phyloP scores from a whole-genome alignment of 1,139 yeast species.

The Candida anutae region DNA sequence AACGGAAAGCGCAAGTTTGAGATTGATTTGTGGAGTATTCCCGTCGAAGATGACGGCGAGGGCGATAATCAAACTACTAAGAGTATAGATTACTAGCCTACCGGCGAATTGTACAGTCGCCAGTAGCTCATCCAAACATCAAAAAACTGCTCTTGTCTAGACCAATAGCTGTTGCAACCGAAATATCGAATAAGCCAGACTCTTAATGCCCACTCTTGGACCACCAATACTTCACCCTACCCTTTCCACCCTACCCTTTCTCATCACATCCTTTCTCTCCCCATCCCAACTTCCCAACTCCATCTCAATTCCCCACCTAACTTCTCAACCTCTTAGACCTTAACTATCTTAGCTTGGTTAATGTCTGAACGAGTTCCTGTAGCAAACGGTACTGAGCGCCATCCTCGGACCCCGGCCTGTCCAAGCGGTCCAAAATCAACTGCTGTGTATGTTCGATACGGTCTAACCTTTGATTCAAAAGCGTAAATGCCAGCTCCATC shows the following conservation, averaged over 20 bases:
- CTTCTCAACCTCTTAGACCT: neutral
- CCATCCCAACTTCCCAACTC: neutral
- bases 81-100: neutral
- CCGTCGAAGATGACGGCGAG: constrained; percentile 70
- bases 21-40: constrained; percentile 90
- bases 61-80: neutral
- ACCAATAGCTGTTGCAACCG: neutral
- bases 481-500: neutral
- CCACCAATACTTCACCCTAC: neutral
- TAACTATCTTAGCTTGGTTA: neutral
- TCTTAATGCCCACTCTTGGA: neutral
- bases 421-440: no score
- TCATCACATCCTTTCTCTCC: neutral
- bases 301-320: neutral
- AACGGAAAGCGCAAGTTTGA: constrained; percentile 79
- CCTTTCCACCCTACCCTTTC: neutral
- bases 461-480: neutral
- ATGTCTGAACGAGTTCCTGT: neutral
- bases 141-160: neutral
- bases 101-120: neutral
- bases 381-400: neutral
- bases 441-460: neutral
- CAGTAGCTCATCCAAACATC: neutral
- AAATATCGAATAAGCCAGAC: neutral
- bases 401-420: neutral